A percentile compares a stretch with the other conserved stretches of the same genome.
phyloP scores from a whole-genome alignment of 2,329 filamentous ascomycete species.

The Myotisia sp. region DNA sequence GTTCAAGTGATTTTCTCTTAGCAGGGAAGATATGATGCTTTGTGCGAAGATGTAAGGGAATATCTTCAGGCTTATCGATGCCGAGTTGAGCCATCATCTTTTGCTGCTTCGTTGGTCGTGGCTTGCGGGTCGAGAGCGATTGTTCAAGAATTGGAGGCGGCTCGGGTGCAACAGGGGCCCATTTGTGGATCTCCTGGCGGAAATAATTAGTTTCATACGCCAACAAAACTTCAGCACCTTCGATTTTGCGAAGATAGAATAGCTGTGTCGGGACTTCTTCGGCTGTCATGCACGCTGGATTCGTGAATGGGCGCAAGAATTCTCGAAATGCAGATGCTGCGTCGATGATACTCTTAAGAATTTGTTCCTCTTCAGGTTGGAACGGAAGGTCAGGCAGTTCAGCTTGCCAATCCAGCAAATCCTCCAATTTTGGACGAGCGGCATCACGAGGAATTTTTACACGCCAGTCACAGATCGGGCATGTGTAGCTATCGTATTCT shows the following conservation, averaged over 20 bases:
- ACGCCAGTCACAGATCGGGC: slow-evolving; percentile 93
- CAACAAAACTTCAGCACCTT: slow-evolving; percentile 86
- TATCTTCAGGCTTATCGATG: slow-evolving; percentile 76
- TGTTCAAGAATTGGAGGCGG: slow-evolving; percentile 74
- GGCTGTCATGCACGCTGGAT: slow-evolving; percentile 62
- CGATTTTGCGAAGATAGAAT: slow-evolving; percentile 93
- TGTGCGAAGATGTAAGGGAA: slow-evolving; percentile 67
- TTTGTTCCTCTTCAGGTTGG: slow-evolving; percentile 86
- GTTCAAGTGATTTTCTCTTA: slow-evolving; percentile 55
- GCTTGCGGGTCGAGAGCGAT: slow-evolving; percentile 86
- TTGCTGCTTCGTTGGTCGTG: slow-evolving; percentile 88
- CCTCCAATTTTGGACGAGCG: slow-evolving; percentile 85
- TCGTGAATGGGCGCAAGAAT: slow-evolving; percentile 67
- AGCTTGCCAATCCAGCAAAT: slow-evolving; percentile 68
- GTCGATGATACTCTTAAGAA: slow-evolving; percentile 71
- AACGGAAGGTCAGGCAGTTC: slow-evolving; percentile 73
- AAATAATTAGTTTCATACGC: slow-evolving; percentile 96
- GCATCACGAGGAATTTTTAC: slow-evolving; percentile 95
- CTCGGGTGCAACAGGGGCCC: slow-evolving; percentile 76
- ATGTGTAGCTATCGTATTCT: slow-evolving; percentile 96
- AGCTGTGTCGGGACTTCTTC: slow-evolving; percentile 81
- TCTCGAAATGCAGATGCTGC: slow-evolving; percentile 73
- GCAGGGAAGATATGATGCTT: slow-evolving; percentile 52
- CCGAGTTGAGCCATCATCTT: slow-evolving; percentile 83
- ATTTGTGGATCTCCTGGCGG: slow-evolving; percentile 86